A percentile compares a stretch with the other conserved stretches of the same genome.
phyloP scores from a whole-genome alignment of 805 yeast genomes.

The Grigorovia transvaalensis region DNA sequence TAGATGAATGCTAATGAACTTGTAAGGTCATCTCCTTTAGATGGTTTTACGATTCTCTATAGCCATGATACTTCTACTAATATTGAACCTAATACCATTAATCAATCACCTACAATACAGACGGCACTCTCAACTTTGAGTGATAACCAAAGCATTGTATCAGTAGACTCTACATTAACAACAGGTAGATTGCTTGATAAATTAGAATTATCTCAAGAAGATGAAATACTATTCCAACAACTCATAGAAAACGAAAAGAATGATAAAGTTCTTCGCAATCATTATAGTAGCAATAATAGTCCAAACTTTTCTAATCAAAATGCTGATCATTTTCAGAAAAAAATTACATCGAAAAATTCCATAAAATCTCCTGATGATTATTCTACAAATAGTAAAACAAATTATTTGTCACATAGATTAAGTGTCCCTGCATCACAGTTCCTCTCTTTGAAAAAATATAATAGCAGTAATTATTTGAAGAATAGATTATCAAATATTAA shows the following conservation, averaged over 20 bases:
- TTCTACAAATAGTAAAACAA: background rate
- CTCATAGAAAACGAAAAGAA: constrained; percentile 13
- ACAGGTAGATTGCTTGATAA: constrained; percentile 26
- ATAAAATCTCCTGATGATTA: too few relatives aligned
- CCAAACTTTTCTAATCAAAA: background rate
- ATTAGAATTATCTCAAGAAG: constrained; percentile 24
- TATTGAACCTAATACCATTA: background rate
- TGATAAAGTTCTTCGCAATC: background rate
- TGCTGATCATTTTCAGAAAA: background rate
- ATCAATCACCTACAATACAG: background rate
- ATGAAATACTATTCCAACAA: constrained; percentile 20
- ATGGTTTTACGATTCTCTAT: background rate
- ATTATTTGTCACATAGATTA: constrained; percentile 5
- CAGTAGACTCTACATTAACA: constrained; percentile 24
- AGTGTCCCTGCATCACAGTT: constrained; percentile 29
- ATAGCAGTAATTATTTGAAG: background rate
- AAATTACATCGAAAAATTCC: too few relatives aligned
- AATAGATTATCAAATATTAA: too few relatives aligned
- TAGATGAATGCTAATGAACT: background rate
- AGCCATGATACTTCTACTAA: background rate
- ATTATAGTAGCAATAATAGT: background rate
- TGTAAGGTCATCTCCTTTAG: constrained; percentile 1
- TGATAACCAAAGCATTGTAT: constrained; percentile 6
- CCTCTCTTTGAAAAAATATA: constrained; percentile 16
- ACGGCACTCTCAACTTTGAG: background rate